Conservation (phyloP, 2,329 filamentous ascomycete species). For the Orbilia blumenaviensis region DNA sequence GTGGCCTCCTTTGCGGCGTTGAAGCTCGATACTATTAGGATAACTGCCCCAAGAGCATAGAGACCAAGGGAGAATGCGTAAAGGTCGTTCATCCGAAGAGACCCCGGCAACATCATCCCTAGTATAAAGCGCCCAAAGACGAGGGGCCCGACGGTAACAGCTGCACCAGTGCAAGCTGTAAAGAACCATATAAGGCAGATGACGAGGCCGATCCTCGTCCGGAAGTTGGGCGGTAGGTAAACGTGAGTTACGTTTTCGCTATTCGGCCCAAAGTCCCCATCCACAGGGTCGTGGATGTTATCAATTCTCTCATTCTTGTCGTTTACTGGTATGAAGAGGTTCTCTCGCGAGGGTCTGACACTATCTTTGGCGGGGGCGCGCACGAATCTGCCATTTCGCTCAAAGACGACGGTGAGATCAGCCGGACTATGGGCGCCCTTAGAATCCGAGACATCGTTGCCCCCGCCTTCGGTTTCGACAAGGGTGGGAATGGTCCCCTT, state of each 20-base stretch:
- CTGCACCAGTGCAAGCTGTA: conserved; percentile 84
- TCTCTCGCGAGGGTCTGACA: conserved; percentile 83
- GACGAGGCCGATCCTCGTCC: conserved; percentile 80
- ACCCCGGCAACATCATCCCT: conserved; percentile 73
- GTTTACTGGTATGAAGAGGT: conserved; percentile 81
- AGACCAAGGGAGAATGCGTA: conserved; percentile 94
- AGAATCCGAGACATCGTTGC: neutral
- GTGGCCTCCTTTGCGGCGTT: conserved; percentile 45
- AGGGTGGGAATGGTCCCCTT: conserved; percentile 60
- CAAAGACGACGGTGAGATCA: conserved; percentile 65
- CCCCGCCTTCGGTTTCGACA: conserved; percentile 13
- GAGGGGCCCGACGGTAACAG: conserved; percentile 84
- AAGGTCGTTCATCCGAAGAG: conserved; percentile 86
- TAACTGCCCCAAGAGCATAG: conserved; percentile 76
- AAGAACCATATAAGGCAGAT: conserved; percentile 93
- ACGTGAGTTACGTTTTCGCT: conserved; percentile 74
- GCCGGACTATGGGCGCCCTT: conserved; percentile 11
- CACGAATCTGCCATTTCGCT: conserved; percentile 81
- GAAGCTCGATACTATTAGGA: conserved; percentile 67
- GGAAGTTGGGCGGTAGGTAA: conserved; percentile 86
- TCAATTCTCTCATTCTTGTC: conserved; percentile 73
- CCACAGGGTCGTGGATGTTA: conserved; percentile 66
- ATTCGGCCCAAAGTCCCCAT: conserved; percentile 70
- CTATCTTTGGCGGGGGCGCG: conserved; percentile 94
- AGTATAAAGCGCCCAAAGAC: conserved; percentile 84